Percentiles rank a stretch among this genome's conserved stretches.
Conservation (phyloP, 176 grass and related monocot species). For the Tillandsia leiboldiana region DNA sequence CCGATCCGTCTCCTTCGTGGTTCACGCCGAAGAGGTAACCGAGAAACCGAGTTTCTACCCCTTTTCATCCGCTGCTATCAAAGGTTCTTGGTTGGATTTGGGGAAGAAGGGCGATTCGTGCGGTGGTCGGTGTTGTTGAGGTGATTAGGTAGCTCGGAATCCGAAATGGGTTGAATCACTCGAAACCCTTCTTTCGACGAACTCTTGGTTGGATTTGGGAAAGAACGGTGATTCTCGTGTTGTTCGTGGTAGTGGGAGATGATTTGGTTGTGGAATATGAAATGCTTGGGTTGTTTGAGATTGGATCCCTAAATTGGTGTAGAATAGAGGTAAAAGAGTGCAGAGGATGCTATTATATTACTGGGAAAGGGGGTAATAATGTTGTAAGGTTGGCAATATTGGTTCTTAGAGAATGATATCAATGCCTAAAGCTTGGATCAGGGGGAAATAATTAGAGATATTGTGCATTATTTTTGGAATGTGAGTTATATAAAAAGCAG, state of each 20-base stretch:
- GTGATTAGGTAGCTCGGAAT: not conserved
- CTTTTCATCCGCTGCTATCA: not conserved
- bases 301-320: not conserved
- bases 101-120: not conserved
- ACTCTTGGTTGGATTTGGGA: not conserved
- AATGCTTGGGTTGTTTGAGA: not conserved
- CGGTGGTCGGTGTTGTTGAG: not conserved
- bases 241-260: not conserved
- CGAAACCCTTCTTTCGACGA: not conserved
- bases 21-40: constrained; percentile 43
- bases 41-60: not conserved
- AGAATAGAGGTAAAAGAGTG: no score
- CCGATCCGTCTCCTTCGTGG: constrained; percentile 33
- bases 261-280: not conserved
- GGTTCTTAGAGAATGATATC: no score
- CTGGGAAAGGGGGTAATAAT: no score
- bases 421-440: no score
- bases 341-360: no score
- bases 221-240: not conserved
- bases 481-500: no score
- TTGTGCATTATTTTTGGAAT: no score
- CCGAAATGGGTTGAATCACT: not conserved
- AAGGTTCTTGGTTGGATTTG: not conserved
- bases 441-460: no score
- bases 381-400: no score